These are phyloP conservation scores for Coprinellus micaceus DNA, from an alignment of 768 basidiomycete species.

Conservation along the genomic window DNA sequence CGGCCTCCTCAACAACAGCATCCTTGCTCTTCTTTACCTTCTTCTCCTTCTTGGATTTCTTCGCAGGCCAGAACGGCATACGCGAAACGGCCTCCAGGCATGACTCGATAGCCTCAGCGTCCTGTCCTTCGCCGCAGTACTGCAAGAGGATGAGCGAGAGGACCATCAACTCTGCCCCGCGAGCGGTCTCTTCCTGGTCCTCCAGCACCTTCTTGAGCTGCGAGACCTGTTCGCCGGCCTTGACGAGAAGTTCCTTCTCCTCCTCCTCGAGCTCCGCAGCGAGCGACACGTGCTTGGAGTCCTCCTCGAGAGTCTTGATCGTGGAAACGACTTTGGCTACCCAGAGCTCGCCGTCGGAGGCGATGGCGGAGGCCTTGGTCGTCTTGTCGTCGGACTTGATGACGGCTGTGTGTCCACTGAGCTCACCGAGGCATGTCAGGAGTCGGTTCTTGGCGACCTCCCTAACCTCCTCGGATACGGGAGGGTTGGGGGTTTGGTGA, in stretches of 20 bases:
- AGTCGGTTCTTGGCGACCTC: constrained; percentile 65
- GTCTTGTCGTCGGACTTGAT: constrained; percentile 55
- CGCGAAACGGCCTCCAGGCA: constrained; percentile 57
- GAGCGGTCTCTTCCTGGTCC: constrained; percentile 48
- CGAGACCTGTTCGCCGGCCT: constrained; percentile 38
- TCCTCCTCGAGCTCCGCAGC: constrained; percentile 56
- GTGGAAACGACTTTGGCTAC: constrained; percentile 58
- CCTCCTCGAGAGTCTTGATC: constrained; percentile 55
- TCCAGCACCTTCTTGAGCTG: constrained; percentile 36
- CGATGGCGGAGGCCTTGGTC: constrained; percentile 53
- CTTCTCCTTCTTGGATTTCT: constrained; percentile 18
- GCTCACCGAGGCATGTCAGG: constrained; percentile 68
- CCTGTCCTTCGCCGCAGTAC: constrained; percentile 57
- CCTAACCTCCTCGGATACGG: constrained; percentile 71
- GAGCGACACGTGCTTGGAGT: constrained; percentile 61
- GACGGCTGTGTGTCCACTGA: constrained; percentile 53
- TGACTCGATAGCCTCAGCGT: constrained; percentile 60
- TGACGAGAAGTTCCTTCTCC: constrained; percentile 40
- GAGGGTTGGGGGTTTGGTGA: constrained; percentile 56
- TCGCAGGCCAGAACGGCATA: constrained; percentile 39
- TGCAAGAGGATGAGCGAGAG: constrained; percentile 67
- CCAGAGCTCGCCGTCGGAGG: constrained; percentile 80
- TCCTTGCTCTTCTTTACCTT: constrained; percentile 41
- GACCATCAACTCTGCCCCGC: constrained; percentile 70
- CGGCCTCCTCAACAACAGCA: constrained; percentile 9